Conservation (phyloP, 345 rosid genomes). For the Gossypium sturtianum region DNA sequence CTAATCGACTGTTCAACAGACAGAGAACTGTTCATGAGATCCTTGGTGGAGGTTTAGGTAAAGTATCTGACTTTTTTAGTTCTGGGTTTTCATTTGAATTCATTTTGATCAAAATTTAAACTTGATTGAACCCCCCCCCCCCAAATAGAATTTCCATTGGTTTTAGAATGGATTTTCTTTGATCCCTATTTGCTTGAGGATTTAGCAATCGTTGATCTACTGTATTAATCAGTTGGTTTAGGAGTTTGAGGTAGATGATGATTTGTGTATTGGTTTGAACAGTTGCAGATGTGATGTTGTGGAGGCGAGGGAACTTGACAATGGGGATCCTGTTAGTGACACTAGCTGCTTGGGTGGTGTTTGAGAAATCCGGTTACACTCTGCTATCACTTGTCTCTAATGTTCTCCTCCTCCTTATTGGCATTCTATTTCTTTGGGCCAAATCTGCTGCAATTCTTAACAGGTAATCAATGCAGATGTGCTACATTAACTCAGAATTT, state of each 20-base stretch:
- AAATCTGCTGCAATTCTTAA: constrained; percentile 93
- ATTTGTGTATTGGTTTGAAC: constrained; percentile 21
- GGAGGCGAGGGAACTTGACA: constrained; percentile 71
- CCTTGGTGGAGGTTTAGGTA: constrained; percentile 80
- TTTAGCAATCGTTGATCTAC: constrained; percentile 2
- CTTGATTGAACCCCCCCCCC: not conserved
- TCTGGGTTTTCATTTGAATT: not conserved
- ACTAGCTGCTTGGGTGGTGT: constrained; percentile 80
- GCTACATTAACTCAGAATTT: not conserved
- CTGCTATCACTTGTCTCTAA: constrained; percentile 76
- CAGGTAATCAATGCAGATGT: constrained; percentile 34
- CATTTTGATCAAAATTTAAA: not conserved
- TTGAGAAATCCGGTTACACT: constrained; percentile 80
- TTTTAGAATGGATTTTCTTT: not conserved
- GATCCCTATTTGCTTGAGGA: not conserved
- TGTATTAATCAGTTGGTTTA: not conserved
- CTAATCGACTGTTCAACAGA: constrained; percentile 56
- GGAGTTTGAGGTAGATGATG: not conserved
- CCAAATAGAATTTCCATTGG: not conserved
- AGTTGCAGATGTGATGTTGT: constrained; percentile 89
- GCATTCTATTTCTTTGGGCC: constrained; percentile 87
- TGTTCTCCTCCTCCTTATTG: constrained; percentile 75
- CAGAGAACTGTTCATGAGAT: constrained; percentile 65
- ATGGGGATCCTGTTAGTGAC: constrained; percentile 57
- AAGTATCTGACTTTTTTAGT: constrained; percentile 14